phyloP scores from a whole-genome alignment of 2,329 filamentous ascomycete genomes.

The Cercospora nicotianae region DNA sequence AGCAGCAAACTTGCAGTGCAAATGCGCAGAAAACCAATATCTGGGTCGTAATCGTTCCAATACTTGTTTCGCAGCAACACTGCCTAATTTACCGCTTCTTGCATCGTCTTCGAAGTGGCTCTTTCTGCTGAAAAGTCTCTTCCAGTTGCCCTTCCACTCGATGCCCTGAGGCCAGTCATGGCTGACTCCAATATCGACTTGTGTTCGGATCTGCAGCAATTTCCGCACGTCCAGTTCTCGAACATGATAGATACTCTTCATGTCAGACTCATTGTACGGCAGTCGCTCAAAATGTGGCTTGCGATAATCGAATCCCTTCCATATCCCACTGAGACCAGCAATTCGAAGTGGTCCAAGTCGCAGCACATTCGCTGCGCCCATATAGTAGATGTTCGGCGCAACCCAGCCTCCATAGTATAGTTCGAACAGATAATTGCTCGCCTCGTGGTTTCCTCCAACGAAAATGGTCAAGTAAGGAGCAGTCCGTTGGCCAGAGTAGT shows the following conservation, averaged over 20 bases:
- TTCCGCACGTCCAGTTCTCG: constrained; percentile 90
- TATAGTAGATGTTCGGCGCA: constrained; percentile 94
- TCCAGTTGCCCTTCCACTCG: constrained; percentile 72
- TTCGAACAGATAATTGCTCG: constrained; percentile 85
- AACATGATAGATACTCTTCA: constrained; percentile 84
- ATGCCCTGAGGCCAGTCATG: constrained; percentile 93
- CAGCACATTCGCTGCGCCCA: constrained; percentile 88
- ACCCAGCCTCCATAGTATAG: constrained; percentile 97
- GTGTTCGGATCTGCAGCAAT: constrained; percentile 76
- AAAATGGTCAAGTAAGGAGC: constrained; percentile 92
- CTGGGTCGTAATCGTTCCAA: constrained; percentile 77
- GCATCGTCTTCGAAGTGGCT: constrained; percentile 75
- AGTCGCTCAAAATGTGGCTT: constrained; percentile 82
- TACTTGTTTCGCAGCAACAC: constrained; percentile 72
- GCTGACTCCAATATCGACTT: constrained; percentile 86
- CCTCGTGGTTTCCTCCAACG: constrained; percentile 93
- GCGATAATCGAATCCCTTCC: constrained; percentile 85
- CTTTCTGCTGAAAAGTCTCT: constrained; percentile 71
- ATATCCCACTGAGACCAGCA: constrained; percentile 88
- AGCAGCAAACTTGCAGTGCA: constrained; percentile 86
- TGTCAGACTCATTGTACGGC: constrained; percentile 74
- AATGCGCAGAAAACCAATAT: constrained; percentile 87
- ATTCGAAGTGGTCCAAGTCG: constrained; percentile 82
- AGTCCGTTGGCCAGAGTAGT: constrained; percentile 75
- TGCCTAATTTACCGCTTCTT: constrained; percentile 72